Evolutionary conservation across 257 asterid genomes (phyloP), one percentile per base, ranked within the genome.

Genomic region (Capsicum baccatum): DNA sequence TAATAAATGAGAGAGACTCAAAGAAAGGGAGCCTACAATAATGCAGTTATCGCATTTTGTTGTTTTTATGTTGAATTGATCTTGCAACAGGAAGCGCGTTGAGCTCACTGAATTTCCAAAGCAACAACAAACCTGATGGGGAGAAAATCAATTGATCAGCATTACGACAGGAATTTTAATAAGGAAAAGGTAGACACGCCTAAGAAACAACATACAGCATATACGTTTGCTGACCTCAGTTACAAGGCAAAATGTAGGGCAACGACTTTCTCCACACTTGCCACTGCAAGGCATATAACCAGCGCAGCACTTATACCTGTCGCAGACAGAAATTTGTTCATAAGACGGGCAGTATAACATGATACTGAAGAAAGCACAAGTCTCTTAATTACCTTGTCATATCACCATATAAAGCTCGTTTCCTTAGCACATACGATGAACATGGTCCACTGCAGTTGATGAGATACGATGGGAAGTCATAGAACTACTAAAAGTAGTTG

Each of bases 251-350:
- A 88, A 70, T 81, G 86, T 88, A 19, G 91, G 92, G 82, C 89
- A 90, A 0, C 50, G 42, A 35, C 80, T 88, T 86, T 90, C 91
- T 21, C 91, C 89, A 66, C 88, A 89, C 62, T 52, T 81, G 19
- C 93, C 91, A 26, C 91, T 90, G 85, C 88, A 89, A 55, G 91
- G 89, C 90, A 90, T 87, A 84, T 83, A 89, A 35, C 93, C 91
- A 79, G 87, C 93, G 8, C 90, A 89, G 26, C 91, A 89, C 68
- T 37, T 48, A 54, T 89, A 90, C 74, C 93, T 89, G 82, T 52
- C 7, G 16, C 13, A 14, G 70, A 82, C 62, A 52, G 14, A 52
- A 0, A 56, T 76, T 76, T 6, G 0, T 50, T 50, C n/a, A 76
- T 76, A 7, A 19, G 63, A 76, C 12, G 52, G 47, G 13, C n/a